These are phyloP conservation scores for Lotmaria passim DNA, from an alignment of 208 protist genomes.

Conservation along the genomic window DNA sequence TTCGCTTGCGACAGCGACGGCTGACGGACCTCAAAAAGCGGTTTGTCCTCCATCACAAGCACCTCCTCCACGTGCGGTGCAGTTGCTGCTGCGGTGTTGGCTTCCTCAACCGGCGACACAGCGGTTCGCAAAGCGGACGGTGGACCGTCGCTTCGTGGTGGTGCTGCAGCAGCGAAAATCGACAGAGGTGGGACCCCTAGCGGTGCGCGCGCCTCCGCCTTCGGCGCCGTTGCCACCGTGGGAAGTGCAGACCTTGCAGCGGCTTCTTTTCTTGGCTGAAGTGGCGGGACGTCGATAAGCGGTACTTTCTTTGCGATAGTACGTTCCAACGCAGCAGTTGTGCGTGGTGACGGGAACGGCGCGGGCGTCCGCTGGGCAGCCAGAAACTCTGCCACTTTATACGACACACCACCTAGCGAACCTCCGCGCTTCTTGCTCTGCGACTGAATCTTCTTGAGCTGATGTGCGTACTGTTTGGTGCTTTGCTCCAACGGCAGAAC, in stretches of 20 bases:
- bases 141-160: not conserved
- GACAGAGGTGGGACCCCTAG: not conserved
- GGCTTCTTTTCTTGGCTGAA: not conserved
- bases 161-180: not conserved
- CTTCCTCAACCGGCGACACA: not conserved
- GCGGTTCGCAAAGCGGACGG: too few species aligned
- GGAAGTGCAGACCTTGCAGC: not conserved
- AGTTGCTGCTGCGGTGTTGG: not conserved
- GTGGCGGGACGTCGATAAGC: slow-evolving; percentile 59
- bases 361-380: slow-evolving; percentile 56
- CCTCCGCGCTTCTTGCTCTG: slow-evolving; percentile 81
- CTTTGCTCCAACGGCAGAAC: slow-evolving; percentile 69
- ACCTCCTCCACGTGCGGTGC: slow-evolving; percentile 33
- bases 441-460: slow-evolving; percentile 80
- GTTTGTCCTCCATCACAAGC: slow-evolving; percentile 53
- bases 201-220: not conserved
- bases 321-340: slow-evolving; percentile 5
- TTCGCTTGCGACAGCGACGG: not conserved
- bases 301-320: slow-evolving; percentile 64
- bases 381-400: slow-evolving; percentile 87
- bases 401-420: slow-evolving; percentile 81
- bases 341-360: slow-evolving; percentile 7
- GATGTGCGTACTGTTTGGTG: slow-evolving; percentile 64
- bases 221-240: not conserved
- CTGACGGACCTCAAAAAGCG: slow-evolving; percentile 47